Conservation (phyloP, 1,139 yeast genomes). For the Chernovozyma aurita region DNA sequence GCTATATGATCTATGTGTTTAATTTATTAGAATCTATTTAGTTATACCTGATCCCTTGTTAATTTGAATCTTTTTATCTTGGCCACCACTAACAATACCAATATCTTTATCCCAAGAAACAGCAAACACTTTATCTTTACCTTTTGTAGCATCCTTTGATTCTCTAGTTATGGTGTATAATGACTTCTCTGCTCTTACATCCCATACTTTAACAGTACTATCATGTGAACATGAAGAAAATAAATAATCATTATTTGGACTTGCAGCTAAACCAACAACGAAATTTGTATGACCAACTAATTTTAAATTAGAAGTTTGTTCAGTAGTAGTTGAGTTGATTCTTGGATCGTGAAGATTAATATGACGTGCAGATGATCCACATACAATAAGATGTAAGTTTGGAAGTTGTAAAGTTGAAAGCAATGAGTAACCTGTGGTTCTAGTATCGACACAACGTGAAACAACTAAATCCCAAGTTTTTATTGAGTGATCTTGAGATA, state of each 20-base stretch:
- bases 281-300: constrained; percentile 88
- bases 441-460: constrained; percentile 76
- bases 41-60: constrained; percentile 51
- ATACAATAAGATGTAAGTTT: constrained; percentile 63
- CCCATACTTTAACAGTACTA: constrained; percentile 96
- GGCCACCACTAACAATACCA: constrained; percentile 91
- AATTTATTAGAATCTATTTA: constrained; percentile 13
- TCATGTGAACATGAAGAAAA: constrained; percentile 91
- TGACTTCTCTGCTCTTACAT: constrained; percentile 81
- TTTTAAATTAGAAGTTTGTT: constrained; percentile 49
- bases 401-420: constrained; percentile 71
- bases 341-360: constrained; percentile 92
- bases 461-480: constrained; percentile 96
- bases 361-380: constrained; percentile 96
- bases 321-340: constrained; percentile 30
- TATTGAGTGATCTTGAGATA: constrained; percentile 90
- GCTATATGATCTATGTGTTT: background rate
- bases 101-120: constrained; percentile 78
- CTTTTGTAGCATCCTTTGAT: constrained; percentile 33
- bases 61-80: constrained; percentile 88
- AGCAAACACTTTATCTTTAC: constrained; percentile 67
- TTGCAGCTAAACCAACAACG: constrained; percentile 72
- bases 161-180: constrained; percentile 81
- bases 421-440: constrained; percentile 83
- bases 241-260: constrained; percentile 75